These are phyloP conservation scores for Knoxia roxburghii DNA, from an alignment of 257 asterid genomes.

Conservation along the genomic window DNA sequence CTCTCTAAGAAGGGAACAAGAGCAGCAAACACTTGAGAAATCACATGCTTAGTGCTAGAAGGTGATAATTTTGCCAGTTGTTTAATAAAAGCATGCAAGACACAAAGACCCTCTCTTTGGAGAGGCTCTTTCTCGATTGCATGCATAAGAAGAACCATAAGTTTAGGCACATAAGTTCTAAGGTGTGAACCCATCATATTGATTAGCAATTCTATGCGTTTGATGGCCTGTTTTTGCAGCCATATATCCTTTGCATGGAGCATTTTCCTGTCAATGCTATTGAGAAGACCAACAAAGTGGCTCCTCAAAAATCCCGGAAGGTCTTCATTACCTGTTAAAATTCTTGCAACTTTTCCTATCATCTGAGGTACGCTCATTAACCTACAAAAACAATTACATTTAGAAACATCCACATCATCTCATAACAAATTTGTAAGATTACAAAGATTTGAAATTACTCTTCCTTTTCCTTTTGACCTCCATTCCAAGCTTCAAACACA, in stretches of 20 bases:
- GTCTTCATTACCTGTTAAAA: conserved; percentile 71
- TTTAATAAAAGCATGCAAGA: conserved; percentile 76
- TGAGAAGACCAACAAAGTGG: conserved; percentile 81
- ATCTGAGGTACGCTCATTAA: conserved; percentile 72
- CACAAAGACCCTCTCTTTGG: conserved; percentile 76
- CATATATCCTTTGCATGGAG: conserved; percentile 66
- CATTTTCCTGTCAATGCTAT: conserved; percentile 89
- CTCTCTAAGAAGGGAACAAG: conserved; percentile 87
- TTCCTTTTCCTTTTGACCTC: conserved; percentile 1
- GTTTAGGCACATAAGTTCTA: conserved; percentile 82
- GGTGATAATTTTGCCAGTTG: conserved; percentile 74
- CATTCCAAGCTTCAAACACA: conserved; percentile 1
- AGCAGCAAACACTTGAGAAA: conserved; percentile 98
- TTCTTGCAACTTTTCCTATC: conserved; percentile 73
- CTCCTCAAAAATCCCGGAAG: conserved; percentile 81
- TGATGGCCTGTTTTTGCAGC: conserved; percentile 81
- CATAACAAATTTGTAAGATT: background rate
- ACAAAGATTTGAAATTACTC: background rate
- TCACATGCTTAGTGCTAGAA: conserved; percentile 77
- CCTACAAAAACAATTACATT: conserved; percentile 38
- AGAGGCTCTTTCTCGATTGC: conserved; percentile 76
- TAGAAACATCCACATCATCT: background rate
- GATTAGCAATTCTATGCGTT: conserved; percentile 82
- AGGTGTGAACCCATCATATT: conserved; percentile 87
- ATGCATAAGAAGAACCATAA: conserved; percentile 99